A percentile compares a stretch with the other conserved stretches of the same genome.
Evolutionary conservation across 495 filamentous ascomycete genomes (phyloP).

Genomic region (Trichoderma parareesei): DNA sequence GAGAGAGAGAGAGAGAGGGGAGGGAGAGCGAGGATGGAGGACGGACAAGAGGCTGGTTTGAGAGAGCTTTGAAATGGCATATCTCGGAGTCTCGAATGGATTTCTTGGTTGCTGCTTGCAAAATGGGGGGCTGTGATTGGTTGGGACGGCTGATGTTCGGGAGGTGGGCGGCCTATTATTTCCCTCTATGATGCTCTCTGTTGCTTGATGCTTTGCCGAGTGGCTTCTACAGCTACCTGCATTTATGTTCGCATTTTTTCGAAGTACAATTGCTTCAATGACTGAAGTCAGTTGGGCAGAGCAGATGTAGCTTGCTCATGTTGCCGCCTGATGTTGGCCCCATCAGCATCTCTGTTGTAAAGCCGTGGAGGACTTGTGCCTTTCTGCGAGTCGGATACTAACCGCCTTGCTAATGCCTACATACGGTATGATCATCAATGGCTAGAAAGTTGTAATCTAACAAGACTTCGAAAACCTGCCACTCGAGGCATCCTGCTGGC

Average conservation of each 20-base stretch:
- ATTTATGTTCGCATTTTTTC: background rate
- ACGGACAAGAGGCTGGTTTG: background rate
- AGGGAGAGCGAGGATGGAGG: background rate
- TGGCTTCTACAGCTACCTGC: background rate
- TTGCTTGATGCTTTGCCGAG: background rate
- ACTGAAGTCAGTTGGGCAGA: too few species aligned
- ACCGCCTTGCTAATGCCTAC: too few species aligned
- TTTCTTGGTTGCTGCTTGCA: slow-evolving; percentile 5
- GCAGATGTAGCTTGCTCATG: too few species aligned
- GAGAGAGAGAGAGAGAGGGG: background rate
- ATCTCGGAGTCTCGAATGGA: slow-evolving; percentile 1
- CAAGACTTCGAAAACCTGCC: too few species aligned
- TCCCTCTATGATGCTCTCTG: background rate
- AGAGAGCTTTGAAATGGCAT: slow-evolving; percentile 7
- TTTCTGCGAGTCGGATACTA: too few species aligned
- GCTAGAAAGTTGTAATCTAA: too few species aligned
- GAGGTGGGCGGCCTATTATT: background rate
- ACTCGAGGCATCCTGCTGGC: too few species aligned
- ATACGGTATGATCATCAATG: too few species aligned
- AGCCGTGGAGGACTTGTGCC: too few species aligned
- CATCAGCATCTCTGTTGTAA: too few species aligned
- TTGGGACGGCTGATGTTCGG: slow-evolving; percentile 8
- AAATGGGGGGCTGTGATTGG: slow-evolving; percentile 11
- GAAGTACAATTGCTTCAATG: background rate
- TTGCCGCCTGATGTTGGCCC: too few species aligned